These are phyloP conservation scores for Leccinum pachyderme DNA, from an alignment of 1,284 basidiomycete species.

Conservation along the genomic window DNA sequence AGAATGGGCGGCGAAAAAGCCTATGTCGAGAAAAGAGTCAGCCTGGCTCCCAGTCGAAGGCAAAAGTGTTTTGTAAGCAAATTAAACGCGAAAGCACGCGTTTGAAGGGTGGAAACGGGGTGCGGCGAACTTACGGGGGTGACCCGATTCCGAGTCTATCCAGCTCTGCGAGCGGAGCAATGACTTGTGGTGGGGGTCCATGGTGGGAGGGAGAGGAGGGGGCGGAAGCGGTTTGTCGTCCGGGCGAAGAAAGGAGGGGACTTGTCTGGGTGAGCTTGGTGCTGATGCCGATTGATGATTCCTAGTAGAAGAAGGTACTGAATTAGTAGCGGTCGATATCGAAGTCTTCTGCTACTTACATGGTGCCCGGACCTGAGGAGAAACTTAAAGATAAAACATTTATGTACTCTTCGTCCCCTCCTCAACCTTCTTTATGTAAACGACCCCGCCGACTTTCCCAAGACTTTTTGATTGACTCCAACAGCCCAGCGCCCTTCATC, in stretches of 20 bases:
- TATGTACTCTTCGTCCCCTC: constrained; percentile 21
- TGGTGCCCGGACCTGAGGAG: constrained; percentile 5
- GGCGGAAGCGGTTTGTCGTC: constrained; percentile 31
- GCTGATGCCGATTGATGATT: constrained; percentile 25
- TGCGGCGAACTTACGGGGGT: constrained; percentile 20
- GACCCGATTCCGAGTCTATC: constrained; percentile 17
- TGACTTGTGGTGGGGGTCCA: constrained; percentile 27
- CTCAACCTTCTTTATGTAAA: constrained; percentile 30
- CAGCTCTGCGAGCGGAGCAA: constrained; percentile 25
- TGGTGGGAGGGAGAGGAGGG: constrained; percentile 24
- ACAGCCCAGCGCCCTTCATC: neutral
- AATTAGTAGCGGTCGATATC: too few species aligned
- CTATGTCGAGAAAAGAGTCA: constrained; percentile 25
- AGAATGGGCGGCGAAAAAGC: constrained; percentile 32
- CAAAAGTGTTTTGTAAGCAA: constrained; percentile 26
- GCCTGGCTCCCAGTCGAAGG: constrained; percentile 9
- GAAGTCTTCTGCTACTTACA: constrained; percentile 23
- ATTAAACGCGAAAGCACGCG: constrained; percentile 6
- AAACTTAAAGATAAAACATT: constrained; percentile 3
- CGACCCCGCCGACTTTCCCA: constrained; percentile 19
- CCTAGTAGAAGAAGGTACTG: neutral
- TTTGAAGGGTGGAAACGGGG: constrained; percentile 25
- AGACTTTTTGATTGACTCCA: constrained; percentile 7
- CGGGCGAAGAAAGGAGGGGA: constrained; percentile 10
- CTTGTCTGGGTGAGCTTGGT: constrained; percentile 25